Base-by-base conservation (phyloP, 2,329 filamentous ascomycete genomes). In the Talaromyces sp. region DNA sequence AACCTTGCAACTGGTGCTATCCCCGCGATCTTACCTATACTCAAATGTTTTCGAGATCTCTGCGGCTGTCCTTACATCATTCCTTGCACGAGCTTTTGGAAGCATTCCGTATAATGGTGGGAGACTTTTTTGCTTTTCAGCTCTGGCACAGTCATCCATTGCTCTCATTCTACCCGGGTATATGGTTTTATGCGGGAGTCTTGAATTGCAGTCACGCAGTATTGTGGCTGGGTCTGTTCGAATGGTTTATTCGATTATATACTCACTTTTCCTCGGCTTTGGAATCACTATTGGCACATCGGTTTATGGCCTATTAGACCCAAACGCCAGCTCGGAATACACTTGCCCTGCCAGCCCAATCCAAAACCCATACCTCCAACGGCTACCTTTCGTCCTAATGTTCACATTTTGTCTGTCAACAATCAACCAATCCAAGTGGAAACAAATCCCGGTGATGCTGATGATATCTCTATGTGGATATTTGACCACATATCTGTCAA, bases 341-440 rank as follows among this genome's bases (percentile, higher is more conserved):
- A 76, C 75, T 31, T 85, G 86, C 61, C 66, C 72, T 0, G 74
- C 81, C 30, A 79, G 82, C 1, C 81, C 89, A 56, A 76, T 77
- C 10, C 78, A 81, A 8, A 79, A 83, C 61, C 70, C 73, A 52
- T 76, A 76, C 47, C 65, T 72, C 16, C 85, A 82, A 66, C 84
- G 83, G 64, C 92, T 93, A 76, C 78, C 88, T 42, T 93, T 92
- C 69, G 92, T 94, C 0, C 85, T 90, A 0, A 76, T 84, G 6
- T 96, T 95, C 72, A 88, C 91, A 18, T 72, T 92, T 56, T 91
- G 88, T 70, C 83, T 94, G 56, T 89, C 89, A 64, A 82, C 93
- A 68, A 88, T 94, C 74, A 93, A 94, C 75, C 91, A 95, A 66
- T 89, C 89, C 61, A 92, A 92, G 75, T 91, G 85, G 85, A 88